A percentile compares a stretch with the other conserved stretches of the same genome.
Conservation (phyloP, 805 yeast species). For the Ogataea minuta region DNA sequence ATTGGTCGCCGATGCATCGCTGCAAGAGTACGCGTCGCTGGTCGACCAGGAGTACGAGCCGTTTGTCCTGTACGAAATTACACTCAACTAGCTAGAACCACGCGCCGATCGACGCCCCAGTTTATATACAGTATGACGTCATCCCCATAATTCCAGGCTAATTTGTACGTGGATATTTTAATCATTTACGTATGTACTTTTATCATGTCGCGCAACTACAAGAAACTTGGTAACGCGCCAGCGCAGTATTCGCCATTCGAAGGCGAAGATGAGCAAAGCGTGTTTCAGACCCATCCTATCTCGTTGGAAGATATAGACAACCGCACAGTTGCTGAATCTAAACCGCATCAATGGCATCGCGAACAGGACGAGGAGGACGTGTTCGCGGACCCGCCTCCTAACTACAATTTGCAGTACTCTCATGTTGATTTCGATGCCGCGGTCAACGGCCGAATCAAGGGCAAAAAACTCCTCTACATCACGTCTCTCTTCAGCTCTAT, state of each 20-base stretch:
- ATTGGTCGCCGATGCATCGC: conserved; percentile 52
- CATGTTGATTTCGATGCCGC: conserved; percentile 22
- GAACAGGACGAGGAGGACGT: conserved; percentile 20
- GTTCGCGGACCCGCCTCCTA: conserved; percentile 6
- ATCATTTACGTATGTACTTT: not conserved
- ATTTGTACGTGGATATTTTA: conserved; percentile 5
- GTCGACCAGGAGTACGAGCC: conserved; percentile 97
- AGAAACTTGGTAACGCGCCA: conserved; percentile 11
- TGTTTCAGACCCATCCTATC: conserved; percentile 12
- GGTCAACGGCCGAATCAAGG: conserved; percentile 22
- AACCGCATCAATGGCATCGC: conserved; percentile 14
- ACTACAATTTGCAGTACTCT: conserved; percentile 10
- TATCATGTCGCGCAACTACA: conserved; percentile 17
- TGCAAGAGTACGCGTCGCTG: conserved; percentile 85
- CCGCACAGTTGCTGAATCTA: conserved; percentile 4
- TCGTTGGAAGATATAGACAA: conserved; percentile 9
- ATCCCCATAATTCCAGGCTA: conserved; percentile 1
- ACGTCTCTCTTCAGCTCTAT: conserved; percentile 29
- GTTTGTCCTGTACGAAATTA: conserved; percentile 75
- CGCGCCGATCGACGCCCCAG: conserved; percentile 8
- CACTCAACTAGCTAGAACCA: conserved; percentile 30
- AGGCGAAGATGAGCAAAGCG: conserved; percentile 14
- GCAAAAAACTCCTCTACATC: conserved; percentile 25
- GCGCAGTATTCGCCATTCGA: conserved; percentile 14
- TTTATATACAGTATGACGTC: conserved; percentile 4